Percentiles rank a stretch among this genome's conserved stretches.
Evolutionary conservation across 352 stramenopile species (phyloP).

Genomic region (Globisporangium sylvaticum): DNA sequence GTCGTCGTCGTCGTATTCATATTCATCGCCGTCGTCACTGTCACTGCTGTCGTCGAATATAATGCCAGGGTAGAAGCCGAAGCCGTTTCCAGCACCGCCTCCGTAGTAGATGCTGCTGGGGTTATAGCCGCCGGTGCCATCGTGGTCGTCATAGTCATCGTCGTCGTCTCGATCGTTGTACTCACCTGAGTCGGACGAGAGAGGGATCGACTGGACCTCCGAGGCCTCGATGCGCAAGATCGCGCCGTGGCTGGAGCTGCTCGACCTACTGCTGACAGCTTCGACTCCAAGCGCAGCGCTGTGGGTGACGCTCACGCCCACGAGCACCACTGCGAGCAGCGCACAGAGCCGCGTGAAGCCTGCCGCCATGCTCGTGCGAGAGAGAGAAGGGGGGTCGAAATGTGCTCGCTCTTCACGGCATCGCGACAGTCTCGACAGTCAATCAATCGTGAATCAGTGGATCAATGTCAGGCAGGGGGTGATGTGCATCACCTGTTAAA

Average conservation of each 20-base stretch:
- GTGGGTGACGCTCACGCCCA: neutral
- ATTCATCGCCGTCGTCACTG: neutral
- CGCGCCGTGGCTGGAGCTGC: neutral
- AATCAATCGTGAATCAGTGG: neutral
- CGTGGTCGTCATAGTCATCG: neutral
- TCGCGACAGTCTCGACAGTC: neutral
- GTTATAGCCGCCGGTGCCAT: neutral
- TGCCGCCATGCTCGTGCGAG: neutral
- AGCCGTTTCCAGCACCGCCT: neutral
- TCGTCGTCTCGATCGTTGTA: neutral
- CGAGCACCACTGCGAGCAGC: neutral
- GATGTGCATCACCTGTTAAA: neutral
- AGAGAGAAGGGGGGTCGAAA: neutral
- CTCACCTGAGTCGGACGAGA: neutral
- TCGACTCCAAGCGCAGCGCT: neutral
- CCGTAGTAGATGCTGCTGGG: neutral
- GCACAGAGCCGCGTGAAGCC: neutral
- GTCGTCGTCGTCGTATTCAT: neutral
- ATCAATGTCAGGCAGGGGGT: neutral
- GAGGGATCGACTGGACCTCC: neutral
- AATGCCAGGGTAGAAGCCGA: neutral
- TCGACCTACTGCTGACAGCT: neutral
- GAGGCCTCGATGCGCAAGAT: neutral
- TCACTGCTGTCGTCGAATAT: neutral
- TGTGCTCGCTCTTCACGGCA: neutral